phyloP scores from a whole-genome alignment of 2,329 filamentous ascomycete genomes.

The Exutisphaerella laricina region DNA sequence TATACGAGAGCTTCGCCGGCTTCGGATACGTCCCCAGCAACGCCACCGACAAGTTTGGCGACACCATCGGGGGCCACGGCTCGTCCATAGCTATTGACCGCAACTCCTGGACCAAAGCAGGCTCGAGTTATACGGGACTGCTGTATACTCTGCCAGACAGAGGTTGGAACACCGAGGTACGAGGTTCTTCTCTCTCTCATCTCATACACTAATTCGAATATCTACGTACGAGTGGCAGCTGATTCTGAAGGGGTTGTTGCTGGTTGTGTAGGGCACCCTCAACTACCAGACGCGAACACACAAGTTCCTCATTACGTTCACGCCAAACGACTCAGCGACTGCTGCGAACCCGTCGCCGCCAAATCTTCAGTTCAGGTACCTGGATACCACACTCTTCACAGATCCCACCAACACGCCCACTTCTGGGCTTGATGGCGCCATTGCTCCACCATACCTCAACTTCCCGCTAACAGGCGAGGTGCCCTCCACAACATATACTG shows the following conservation, averaged over 20 bases:
- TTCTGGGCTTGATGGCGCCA: constrained; percentile 60
- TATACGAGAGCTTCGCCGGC: constrained; percentile 62
- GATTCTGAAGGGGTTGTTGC: too few species aligned
- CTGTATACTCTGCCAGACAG: constrained; percentile 54
- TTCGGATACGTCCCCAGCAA: constrained; percentile 57
- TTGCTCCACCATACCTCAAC: constrained; percentile 44
- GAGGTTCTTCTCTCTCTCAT: not conserved
- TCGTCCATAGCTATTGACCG: constrained; percentile 60
- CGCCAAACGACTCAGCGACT: constrained; percentile 48
- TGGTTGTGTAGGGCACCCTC: constrained; percentile 49
- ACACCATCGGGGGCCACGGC: constrained; percentile 63
- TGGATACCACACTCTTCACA: constrained; percentile 59
- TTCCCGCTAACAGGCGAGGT: constrained; percentile 49
- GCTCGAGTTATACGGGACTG: constrained; percentile 53
- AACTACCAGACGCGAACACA: constrained; percentile 65
- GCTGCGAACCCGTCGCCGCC: constrained; percentile 49
- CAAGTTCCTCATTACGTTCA: constrained; percentile 58
- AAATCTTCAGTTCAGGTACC: constrained; percentile 58
- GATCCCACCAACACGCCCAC: constrained; percentile 57
- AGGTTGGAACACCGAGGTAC: constrained; percentile 67
- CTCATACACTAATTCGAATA: too few species aligned
- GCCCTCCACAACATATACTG: constrained; percentile 58
- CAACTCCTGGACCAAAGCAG: constrained; percentile 52
- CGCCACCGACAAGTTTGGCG: constrained; percentile 60
- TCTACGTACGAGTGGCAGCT: not conserved